These are phyloP conservation scores for Lizonia empirigonia DNA, from an alignment of 2,329 filamentous ascomycete genomes.

Conservation along the genomic window DNA sequence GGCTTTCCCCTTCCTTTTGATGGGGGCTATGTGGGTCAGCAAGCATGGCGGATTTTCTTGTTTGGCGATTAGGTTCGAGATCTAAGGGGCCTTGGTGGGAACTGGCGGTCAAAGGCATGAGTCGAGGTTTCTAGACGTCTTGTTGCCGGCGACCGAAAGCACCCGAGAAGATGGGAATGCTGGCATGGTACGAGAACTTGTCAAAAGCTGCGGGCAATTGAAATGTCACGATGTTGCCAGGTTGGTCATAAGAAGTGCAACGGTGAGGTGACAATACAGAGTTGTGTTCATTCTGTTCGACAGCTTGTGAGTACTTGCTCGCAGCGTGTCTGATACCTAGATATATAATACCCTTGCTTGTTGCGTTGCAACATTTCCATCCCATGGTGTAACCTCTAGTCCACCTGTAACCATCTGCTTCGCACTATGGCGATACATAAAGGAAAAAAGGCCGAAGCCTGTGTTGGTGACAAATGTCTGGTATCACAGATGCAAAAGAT, in stretches of 20 bases:
- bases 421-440: conserved; percentile 12
- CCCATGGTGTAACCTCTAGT: conserved; percentile 16
- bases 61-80: conserved; percentile 17
- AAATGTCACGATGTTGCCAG: background rate
- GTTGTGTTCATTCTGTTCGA: conserved; percentile 15
- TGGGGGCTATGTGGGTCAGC: conserved; percentile 13
- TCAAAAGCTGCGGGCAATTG: background rate
- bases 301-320: conserved; percentile 9
- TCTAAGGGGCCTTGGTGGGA: conserved; percentile 8
- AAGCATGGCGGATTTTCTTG: conserved; percentile 6
- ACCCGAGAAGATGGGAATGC: background rate
- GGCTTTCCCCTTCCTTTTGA: conserved; percentile 7
- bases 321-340: conserved; percentile 10
- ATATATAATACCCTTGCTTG: conserved; percentile 11
- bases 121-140: conserved; percentile 2
- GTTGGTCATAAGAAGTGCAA: background rate
- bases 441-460: conserved; percentile 32
- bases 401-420: conserved; percentile 12
- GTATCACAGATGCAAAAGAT: conserved; percentile 43
- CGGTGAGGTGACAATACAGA: background rate
- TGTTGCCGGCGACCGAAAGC: background rate
- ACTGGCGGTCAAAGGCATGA: conserved; percentile 13
- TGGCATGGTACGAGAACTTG: background rate
- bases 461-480: conserved; percentile 46
- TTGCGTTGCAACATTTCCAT: conserved; percentile 13